Evolutionary conservation across 805 yeast genomes (phyloP), one percentile per base, ranked within the genome.

Genomic region (Henningerozyma blattae): DNA sequence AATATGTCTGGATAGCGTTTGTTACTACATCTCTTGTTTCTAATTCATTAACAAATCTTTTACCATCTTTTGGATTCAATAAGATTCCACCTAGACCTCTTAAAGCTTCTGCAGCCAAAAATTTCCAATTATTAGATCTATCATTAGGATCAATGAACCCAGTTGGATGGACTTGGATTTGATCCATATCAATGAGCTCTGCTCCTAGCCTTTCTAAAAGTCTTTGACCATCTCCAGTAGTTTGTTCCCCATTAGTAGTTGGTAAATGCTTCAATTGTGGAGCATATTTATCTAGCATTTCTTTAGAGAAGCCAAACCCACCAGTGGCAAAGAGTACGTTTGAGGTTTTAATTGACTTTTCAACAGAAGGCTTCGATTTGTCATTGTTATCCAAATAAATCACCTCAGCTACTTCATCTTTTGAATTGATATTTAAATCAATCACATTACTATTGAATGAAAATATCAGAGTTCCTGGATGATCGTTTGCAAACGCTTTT

Each of bases 121-220:
- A 67, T 46, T 72, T 72, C 67, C 68, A 65, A 38, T 59, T 61
- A 38, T 50, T 60, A 4, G 45, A 45, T 12, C 58, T 59, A 27
- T 67, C 61, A 14, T 51, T 50, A 6, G 62, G 61, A 31, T 68
- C 68, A 27, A 73, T 57, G 47, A 72, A 73, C 1, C 79, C 80
- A 5, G 79, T 74, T 27, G 80, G 80, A 45, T 74, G 79, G 8
- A 74, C 64, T 49, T 74, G 81, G n/a, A 74, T 56, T 44, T 72
- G 67, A 31, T 68, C 69, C 77, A 73, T 72, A 44, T 72, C 72
- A 14, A 71, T 60, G 36, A 72, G 49, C 13, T 62, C 56, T 5
- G 73, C 78, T 26, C 68, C 68, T 24, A 67, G 45, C n/a, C 58
- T 60, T 17, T 54, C 58, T 14, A 72, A 59, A 10, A 72, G 46